These are phyloP conservation scores for Taxillus chinensis DNA, from an alignment of 164 flowering plant species.

Conservation along the genomic window DNA sequence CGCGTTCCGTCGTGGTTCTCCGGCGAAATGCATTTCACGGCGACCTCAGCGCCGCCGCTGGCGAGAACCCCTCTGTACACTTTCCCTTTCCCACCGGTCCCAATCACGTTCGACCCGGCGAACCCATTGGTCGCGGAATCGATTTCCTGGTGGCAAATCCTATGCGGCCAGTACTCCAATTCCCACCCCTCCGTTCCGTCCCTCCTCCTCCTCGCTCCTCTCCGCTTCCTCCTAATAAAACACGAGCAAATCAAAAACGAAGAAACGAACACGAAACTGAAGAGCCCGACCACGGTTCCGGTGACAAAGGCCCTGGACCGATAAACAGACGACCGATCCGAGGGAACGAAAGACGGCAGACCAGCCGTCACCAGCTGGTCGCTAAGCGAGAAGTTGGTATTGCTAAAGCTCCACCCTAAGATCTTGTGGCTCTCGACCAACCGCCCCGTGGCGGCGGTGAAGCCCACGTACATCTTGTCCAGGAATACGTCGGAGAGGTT, in stretches of 20 bases:
- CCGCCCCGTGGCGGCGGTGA: constrained; percentile 39
- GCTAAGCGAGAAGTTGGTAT: constrained; percentile 26
- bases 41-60: constrained; percentile 49
- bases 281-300: constrained; percentile 23
- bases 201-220: constrained; percentile 22
- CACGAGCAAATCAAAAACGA: constrained; percentile 14
- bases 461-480: constrained; percentile 69
- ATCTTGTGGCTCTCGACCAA: constrained; percentile 42
- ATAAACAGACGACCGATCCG: constrained; percentile 13
- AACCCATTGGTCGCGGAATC: constrained; percentile 43
- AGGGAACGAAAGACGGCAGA: constrained; percentile 45
- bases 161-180: constrained; percentile 68
- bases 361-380: constrained; percentile 30
- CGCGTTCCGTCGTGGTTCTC: constrained; percentile 38
- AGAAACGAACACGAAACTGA: constrained; percentile 9
- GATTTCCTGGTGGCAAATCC: constrained; percentile 36
- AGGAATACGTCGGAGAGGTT: constrained; percentile 40
- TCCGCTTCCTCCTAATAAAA: constrained; percentile 15
- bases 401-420: constrained; percentile 61
- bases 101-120: constrained; percentile 50
- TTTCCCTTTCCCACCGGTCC: constrained; percentile 61
- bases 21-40: constrained; percentile 46
- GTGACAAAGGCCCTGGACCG: constrained; percentile 28
- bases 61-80: constrained; percentile 47
- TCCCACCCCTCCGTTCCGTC: constrained; percentile 65